phyloP scores from a whole-genome alignment of 305 asterid species.

The Solanum hybrid region DNA sequence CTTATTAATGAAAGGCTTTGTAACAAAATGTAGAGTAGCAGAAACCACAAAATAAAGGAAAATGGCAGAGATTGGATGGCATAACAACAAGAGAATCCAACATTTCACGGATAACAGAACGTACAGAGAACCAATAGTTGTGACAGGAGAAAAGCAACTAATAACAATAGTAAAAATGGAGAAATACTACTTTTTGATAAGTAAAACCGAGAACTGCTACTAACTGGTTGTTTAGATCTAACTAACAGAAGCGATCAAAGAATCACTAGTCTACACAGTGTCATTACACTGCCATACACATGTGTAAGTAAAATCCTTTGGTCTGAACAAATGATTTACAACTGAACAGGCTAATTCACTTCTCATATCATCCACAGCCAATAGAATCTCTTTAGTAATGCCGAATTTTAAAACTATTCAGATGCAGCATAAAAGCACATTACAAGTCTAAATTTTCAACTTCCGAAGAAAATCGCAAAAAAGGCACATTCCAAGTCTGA shows the following conservation, averaged over 20 bases:
- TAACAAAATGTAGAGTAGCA: not conserved
- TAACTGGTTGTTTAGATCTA: not conserved
- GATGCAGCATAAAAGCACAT: not conserved
- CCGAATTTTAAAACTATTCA: not conserved
- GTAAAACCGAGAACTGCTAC: not conserved
- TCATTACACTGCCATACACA: not conserved
- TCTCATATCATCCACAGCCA: not conserved
- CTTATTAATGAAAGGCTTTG: not conserved
- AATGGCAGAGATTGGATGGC: not conserved
- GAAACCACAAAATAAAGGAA: not conserved
- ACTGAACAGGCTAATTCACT: not conserved
- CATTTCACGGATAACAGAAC: not conserved
- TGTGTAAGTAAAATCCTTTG: not conserved
- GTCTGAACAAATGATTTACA: not conserved
- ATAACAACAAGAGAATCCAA: not conserved
- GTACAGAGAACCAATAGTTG: not conserved
- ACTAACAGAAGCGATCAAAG: not conserved
- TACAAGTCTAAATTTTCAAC: not conserved
- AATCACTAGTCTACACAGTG: not conserved
- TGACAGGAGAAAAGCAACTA: not conserved
- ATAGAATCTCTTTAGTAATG: not conserved
- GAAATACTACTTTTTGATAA: not conserved
- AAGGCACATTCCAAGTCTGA: not conserved
- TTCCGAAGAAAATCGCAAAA: not conserved
- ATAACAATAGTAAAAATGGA: not conserved